phyloP scores from a whole-genome alignment of 2,329 filamentous ascomycete genomes.

The Plectosphaerella plurivora region DNA sequence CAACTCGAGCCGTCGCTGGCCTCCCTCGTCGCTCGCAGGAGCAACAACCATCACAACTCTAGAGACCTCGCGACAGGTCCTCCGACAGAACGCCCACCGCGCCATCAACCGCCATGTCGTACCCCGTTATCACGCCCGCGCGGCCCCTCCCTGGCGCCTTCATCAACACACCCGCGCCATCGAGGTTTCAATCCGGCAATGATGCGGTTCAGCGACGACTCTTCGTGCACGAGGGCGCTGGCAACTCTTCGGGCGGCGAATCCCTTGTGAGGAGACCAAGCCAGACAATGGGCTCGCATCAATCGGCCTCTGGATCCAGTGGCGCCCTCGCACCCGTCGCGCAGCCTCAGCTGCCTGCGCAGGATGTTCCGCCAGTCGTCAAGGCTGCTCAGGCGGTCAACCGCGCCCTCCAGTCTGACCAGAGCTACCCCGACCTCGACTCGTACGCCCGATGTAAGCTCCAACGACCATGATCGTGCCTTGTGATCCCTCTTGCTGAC shows the following conservation, averaged over 20 bases:
- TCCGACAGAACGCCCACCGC: not conserved
- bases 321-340: slow-evolving; percentile 24
- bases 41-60: not conserved
- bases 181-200: slow-evolving; percentile 30
- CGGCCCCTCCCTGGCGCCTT: slow-evolving; percentile 72
- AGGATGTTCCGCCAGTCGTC: slow-evolving; percentile 61
- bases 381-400: slow-evolving; percentile 84
- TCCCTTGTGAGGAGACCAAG: slow-evolving; percentile 4
- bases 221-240: slow-evolving; percentile 29
- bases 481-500: slow-evolving; percentile 16
- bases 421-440: slow-evolving; percentile 83
- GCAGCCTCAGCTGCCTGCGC: slow-evolving; percentile 38
- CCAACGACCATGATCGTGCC: not conserved
- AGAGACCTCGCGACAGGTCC: not conserved
- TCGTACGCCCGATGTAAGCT: slow-evolving; percentile 79
- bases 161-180: slow-evolving; percentile 63
- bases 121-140: slow-evolving; percentile 59
- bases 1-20: slow-evolving; percentile 10
- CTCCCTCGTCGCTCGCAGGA: slow-evolving; percentile 8
- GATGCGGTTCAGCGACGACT: slow-evolving; percentile 45
- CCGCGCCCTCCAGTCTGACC: slow-evolving; percentile 68
- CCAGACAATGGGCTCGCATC: slow-evolving; percentile 13
- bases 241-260: slow-evolving; percentile 5
- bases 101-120: slow-evolving; percentile 42
- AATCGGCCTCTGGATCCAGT: slow-evolving; percentile 17